Percentiles rank a stretch among this genome's conserved stretches.
phyloP scores from a whole-genome alignment of 331 rosid species.

The Phaseolus coccineus region DNA sequence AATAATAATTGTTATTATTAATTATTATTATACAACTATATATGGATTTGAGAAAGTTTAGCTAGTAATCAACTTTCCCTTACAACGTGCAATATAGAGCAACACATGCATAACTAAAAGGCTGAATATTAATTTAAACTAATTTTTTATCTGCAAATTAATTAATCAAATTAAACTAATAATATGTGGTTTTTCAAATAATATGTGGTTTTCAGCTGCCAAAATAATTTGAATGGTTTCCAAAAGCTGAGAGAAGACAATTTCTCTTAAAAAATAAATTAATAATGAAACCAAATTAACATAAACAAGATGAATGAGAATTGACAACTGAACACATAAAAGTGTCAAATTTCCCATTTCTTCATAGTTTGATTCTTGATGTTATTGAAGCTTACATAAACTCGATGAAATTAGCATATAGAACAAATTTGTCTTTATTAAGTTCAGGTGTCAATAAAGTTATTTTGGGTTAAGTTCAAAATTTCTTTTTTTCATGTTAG shows the following conservation, averaged over 20 bases:
- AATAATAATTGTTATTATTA: no score
- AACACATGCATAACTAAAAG: not conserved
- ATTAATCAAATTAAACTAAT: no score
- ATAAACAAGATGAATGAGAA: not conserved
- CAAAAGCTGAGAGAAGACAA: not conserved
- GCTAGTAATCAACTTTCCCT: not conserved
- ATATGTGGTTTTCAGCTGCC: not conserved
- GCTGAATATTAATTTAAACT: not conserved
- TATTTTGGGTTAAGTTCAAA: not conserved
- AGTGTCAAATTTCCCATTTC: not conserved
- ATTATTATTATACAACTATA: not conserved
- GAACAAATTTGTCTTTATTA: not conserved
- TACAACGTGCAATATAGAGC: not conserved
- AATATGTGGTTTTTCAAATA: no score
- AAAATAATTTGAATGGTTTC: not conserved
- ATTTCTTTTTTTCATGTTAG: not conserved
- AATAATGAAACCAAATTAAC: not conserved
- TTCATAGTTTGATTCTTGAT: not conserved
- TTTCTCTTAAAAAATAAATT: not conserved
- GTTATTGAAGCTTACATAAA: not conserved
- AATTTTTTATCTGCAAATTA: no score
- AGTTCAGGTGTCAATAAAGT: not conserved
- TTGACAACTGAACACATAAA: not conserved
- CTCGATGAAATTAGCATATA: not conserved
- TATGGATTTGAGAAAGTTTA: constrained; percentile 14